Evolutionary conservation across 2,329 filamentous ascomycete species (phyloP).

Genomic region (Penicillium sp.): DNA sequence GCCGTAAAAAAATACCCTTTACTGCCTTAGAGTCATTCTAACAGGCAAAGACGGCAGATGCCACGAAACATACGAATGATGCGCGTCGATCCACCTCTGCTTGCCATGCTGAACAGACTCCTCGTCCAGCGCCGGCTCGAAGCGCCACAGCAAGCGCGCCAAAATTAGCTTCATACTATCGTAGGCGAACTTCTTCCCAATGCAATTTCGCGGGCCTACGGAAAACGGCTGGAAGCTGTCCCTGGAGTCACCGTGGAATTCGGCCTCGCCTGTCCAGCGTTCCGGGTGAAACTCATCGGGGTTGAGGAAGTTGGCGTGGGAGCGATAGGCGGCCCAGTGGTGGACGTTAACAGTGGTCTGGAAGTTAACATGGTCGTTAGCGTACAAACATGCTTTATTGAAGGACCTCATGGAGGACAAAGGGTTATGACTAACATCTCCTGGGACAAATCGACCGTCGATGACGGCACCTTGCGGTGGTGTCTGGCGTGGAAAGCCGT

Average conservation of each 20-base stretch:
- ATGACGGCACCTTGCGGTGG: conserved; percentile 43
- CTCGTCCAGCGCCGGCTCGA: too few species aligned
- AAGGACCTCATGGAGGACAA: too few species aligned
- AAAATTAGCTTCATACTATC: neutral
- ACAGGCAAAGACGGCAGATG: too few species aligned
- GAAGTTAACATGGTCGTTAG: neutral
- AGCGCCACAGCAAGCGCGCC: conserved; percentile 10
- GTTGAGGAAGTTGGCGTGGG: conserved; percentile 27
- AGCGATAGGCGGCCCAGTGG: conserved; percentile 31
- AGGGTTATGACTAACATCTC: conserved; percentile 18
- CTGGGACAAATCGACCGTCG: conserved; percentile 44
- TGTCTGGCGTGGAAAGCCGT: conserved; percentile 43
- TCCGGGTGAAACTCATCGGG: conserved; percentile 34
- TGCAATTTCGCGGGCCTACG: conserved; percentile 33
- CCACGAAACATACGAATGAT: too few species aligned
- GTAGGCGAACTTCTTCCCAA: conserved; percentile 33
- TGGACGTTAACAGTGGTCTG: conserved; percentile 34
- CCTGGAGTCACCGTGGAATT: conserved; percentile 27
- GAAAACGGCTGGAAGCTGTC: conserved; percentile 31
- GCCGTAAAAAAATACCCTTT: too few species aligned
- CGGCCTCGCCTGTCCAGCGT: conserved; percentile 31
- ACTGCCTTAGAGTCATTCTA: too few species aligned
- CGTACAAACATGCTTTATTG: neutral
- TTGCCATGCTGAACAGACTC: too few species aligned
- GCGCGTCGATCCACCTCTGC: too few species aligned